Evolutionary conservation across 2,329 filamentous ascomycete genomes (phyloP).

Genomic region (Plenodomus lindquistii): DNA sequence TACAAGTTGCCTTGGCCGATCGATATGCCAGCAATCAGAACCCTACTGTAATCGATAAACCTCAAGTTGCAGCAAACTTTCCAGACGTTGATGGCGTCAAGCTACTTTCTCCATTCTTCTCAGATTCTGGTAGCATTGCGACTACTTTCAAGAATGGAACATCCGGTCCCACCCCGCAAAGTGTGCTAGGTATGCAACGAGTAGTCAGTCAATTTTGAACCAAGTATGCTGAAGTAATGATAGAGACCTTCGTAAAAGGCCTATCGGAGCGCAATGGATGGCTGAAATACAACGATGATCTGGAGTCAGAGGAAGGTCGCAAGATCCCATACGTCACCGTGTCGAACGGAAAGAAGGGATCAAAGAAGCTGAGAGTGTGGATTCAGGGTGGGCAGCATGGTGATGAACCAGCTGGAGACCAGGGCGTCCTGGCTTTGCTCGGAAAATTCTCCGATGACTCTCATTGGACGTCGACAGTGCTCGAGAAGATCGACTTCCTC

Average conservation of each 20-base stretch:
- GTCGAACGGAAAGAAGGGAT: slow-evolving; percentile 12
- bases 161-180: slow-evolving; percentile 20
- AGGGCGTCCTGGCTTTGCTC: slow-evolving; percentile 31
- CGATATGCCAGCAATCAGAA: slow-evolving; percentile 10
- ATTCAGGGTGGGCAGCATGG: slow-evolving; percentile 37
- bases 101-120: slow-evolving; percentile 21
- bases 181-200: slow-evolving; percentile 6
- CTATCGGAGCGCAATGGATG: slow-evolving; percentile 17
- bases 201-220: neutral
- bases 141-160: slow-evolving; percentile 18
- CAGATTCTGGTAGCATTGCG: slow-evolving; percentile 14
- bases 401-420: slow-evolving; percentile 36
- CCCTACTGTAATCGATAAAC: neutral
- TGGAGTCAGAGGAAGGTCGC: slow-evolving; percentile 27
- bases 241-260: slow-evolving; percentile 6
- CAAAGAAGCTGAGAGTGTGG: slow-evolving; percentile 27
- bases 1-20: neutral
- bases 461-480: slow-evolving; percentile 22
- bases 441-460: slow-evolving; percentile 32
- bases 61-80: slow-evolving; percentile 12
- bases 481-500: slow-evolving; percentile 28
- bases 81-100: slow-evolving; percentile 18
- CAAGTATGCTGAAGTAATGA: neutral
- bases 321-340: slow-evolving; percentile 26
- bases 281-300: slow-evolving; percentile 21